phyloP scores from a whole-genome alignment of 2,329 filamentous ascomycete species.

The Elsinoe fawcettii region DNA sequence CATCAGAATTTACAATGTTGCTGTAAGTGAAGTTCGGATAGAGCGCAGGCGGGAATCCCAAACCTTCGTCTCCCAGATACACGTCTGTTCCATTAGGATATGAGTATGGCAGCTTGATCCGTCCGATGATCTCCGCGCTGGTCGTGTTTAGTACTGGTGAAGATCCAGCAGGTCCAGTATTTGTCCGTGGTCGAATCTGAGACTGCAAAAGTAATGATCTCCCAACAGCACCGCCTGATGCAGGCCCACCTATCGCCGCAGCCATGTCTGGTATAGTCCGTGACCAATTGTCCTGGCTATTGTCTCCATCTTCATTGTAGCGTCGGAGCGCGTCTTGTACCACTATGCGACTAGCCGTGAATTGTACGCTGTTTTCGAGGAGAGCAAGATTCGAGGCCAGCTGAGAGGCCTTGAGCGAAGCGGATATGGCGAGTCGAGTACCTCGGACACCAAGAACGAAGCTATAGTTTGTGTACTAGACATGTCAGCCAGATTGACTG shows the following conservation, averaged over 20 bases:
- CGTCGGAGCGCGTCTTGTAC: constrained; percentile 45
- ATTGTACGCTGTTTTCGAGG: constrained; percentile 64
- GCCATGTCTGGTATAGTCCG: constrained; percentile 56
- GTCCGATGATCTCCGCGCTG: constrained; percentile 23
- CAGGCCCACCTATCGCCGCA: constrained; percentile 57
- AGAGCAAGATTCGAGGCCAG: constrained; percentile 71
- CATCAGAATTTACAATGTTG: constrained; percentile 28
- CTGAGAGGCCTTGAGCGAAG: constrained; percentile 78
- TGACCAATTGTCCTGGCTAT: constrained; percentile 52
- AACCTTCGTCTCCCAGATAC: constrained; percentile 50
- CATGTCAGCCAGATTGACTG: constrained; percentile 5
- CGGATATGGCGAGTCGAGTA: constrained; percentile 62
- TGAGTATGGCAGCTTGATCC: constrained; percentile 56
- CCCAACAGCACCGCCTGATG: constrained; percentile 34
- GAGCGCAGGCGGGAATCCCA: constrained; percentile 63
- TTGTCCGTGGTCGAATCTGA: constrained; percentile 63
- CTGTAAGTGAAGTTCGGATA: constrained; percentile 73
- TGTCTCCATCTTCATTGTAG: constrained; percentile 49
- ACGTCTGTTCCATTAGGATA: constrained; percentile 51
- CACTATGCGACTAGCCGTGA: constrained; percentile 57
- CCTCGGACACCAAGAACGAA: constrained; percentile 52
- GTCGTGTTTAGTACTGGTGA: constrained; percentile 60
- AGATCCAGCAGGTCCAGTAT: constrained; percentile 44
- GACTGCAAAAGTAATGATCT: constrained; percentile 58
- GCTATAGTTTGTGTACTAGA: constrained; percentile 51